Evolutionary conservation across 257 asterid genomes (phyloP), one percentile per base, ranked within the genome.

Genomic region (Solanum medicagineum): DNA sequence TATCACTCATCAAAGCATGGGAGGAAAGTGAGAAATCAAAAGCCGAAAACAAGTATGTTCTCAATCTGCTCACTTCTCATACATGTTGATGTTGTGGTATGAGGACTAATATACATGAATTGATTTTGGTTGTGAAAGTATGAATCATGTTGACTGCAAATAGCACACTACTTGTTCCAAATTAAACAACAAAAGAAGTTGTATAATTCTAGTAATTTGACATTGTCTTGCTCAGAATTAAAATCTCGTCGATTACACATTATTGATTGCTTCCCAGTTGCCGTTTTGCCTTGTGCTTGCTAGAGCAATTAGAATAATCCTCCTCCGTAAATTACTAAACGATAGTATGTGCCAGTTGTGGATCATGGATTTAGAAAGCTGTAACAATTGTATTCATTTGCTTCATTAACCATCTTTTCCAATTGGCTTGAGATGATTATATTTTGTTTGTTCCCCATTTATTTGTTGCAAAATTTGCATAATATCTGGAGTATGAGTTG

Each of bases 1-100:
- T 92, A 57, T 91, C 98, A 13, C 89, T 97, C 45, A 86, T 97
- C 86, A 92, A 55, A 88, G 99, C 99, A 53, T 97, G 99, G 99
- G 99, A 97, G 89, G 99, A 97, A 87, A 97, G 97, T 87, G 99
- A 96, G 91, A 95, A 94, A 87, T 91, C 92, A 1, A 94, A 94
- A 92, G 93, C 97, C 84, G 98, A 93, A 88, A 96, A 94, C 91
- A 96, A 96, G 99, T 93, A 54, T 85, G 94, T 84, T 81, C 32
- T 83, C 81, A 81, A 51, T 24, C 51, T 59, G 84, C 75, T 81
- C 60, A 85, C 19, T 79, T 53, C 9, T 26, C 10, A 53, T 79
- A 6, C 29, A 77, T 51, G 45, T 10, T 15, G 20, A 74, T 74
- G 45, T 13, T 15, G n/a, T 32, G 16, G 7, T 68, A 32, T 51